Base-by-base conservation (phyloP, 1,284 basidiomycete genomes). In the Trametes sp. region DNA sequence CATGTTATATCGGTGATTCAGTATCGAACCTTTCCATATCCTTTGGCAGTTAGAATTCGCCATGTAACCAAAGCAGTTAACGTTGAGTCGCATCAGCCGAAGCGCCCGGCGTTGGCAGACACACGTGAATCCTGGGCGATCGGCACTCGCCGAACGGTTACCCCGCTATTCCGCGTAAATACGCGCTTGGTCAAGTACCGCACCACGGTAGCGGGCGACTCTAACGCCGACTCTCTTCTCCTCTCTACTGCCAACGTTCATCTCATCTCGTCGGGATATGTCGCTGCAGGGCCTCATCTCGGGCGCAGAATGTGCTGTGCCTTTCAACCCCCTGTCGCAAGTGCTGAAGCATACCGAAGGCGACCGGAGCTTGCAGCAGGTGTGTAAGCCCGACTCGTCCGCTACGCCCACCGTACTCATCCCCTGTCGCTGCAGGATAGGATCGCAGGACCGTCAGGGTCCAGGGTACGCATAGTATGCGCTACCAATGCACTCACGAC, bases 281-380 rank as follows among this genome's bases (percentile, higher is more conserved):
- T 91, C 90, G 23, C 81, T 93, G 54, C 88, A 90, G 78, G 83
- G 87, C 61, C 86, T 98, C 66, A 87, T 98, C 68, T 95, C 93
- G 59, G 96, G 95, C 66, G 87, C 95, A 57, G 96, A 97, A 78
- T 98, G 96, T 77, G 92, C 92, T 9, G 86, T 89, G 24, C 84
- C 89, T 7, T 85, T 90, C 59, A 98, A 98, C 74, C 95, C 96
- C 4, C 83, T 99, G 33, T 89, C 93, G 21, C 92, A 95, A 72
- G 90, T 98, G 46, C 82, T 97, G 63, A 98, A 98, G 76, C 93
- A 98, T 70, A 89, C 95, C 5, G 94, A 96, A 65, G 89, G 89
- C 4, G 96, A 98, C 78, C 88, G 92, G 59, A 95, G 93, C 72
- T 77, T 98, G 36, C 94, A 96, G 69, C 88, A 93, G 80, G 91